These are phyloP conservation scores for Monilinia polystroma DNA, from an alignment of 2,329 filamentous ascomycete species.

Conservation along the genomic window DNA sequence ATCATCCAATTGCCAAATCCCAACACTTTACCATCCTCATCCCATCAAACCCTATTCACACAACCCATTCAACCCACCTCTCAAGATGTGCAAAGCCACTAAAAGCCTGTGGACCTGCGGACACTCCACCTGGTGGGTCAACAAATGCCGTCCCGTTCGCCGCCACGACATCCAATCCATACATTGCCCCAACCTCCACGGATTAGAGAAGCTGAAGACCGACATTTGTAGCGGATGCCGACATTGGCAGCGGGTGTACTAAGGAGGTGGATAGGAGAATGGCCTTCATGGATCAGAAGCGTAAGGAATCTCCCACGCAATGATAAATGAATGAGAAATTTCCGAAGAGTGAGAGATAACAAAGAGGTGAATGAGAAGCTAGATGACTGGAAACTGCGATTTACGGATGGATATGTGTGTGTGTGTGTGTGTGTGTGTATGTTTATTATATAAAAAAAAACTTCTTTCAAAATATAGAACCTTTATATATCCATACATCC, in stretches of 20 bases:
- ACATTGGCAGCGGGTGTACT: background rate
- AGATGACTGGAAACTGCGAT: background rate
- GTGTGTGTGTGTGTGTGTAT: background rate
- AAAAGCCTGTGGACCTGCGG: background rate
- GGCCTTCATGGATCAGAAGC: no score
- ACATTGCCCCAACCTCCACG: background rate
- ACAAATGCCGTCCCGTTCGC: background rate
- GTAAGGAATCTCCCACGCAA: no score
- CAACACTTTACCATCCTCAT: no score
- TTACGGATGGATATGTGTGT: background rate
- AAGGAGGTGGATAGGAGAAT: no score
- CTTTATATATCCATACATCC: no score
- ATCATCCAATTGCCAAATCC: background rate
- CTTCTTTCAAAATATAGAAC: no score
- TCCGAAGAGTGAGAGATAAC: no score
- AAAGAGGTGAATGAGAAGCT: background rate
- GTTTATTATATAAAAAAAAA: background rate
- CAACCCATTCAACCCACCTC: background rate
- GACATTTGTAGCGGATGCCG: background rate
- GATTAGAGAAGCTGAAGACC: no score
- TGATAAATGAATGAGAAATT: no score
- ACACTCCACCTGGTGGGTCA: background rate
- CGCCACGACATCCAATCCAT: background rate
- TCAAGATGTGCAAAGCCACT: constrained; percentile 1
- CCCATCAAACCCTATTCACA: background rate